Evolutionary conservation across 805 yeast species (phyloP).

Genomic region (Nakazawaea sp.): DNA sequence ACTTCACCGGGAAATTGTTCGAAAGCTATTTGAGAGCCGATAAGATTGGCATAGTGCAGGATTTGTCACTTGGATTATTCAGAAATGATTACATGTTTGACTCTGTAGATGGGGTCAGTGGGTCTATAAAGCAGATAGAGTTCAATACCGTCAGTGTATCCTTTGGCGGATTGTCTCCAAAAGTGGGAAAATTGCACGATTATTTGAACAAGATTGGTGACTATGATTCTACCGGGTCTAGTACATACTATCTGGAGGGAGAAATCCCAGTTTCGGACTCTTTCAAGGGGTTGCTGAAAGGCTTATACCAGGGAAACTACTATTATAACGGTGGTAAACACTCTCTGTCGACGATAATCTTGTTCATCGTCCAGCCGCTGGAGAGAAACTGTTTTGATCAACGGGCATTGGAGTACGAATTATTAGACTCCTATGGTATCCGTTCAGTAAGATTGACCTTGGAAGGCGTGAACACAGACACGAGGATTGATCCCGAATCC

Average conservation of each 20-base stretch:
- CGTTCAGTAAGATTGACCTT: constrained; percentile 63
- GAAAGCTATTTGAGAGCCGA: constrained; percentile 46
- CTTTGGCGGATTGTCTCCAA: constrained; percentile 83
- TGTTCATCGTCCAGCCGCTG: constrained; percentile 75
- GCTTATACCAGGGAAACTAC: constrained; percentile 59
- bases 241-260: constrained; percentile 34
- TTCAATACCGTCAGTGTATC: constrained; percentile 95
- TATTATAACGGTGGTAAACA: constrained; percentile 36
- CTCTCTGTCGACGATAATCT: constrained; percentile 42
- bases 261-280: constrained; percentile 64
- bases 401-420: constrained; percentile 68
- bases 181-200: constrained; percentile 70
- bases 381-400: constrained; percentile 94
- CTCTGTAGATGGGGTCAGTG: constrained; percentile 30
- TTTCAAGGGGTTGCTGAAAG: constrained; percentile 51
- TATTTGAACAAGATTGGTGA: constrained; percentile 53
- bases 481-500: constrained; percentile 30
- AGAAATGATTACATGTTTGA: constrained; percentile 86
- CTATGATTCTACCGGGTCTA: constrained; percentile 37
- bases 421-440: constrained; percentile 50
- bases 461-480: constrained; percentile 42
- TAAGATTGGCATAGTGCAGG: constrained; percentile 47
- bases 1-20: constrained; percentile 78
- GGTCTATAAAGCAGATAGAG: constrained; percentile 82
- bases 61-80: constrained; percentile 73